Evolutionary conservation across 225 moss, liverwort and hornwort genomes (phyloP).

Genomic region (Physcomitrellopsis africana): DNA sequence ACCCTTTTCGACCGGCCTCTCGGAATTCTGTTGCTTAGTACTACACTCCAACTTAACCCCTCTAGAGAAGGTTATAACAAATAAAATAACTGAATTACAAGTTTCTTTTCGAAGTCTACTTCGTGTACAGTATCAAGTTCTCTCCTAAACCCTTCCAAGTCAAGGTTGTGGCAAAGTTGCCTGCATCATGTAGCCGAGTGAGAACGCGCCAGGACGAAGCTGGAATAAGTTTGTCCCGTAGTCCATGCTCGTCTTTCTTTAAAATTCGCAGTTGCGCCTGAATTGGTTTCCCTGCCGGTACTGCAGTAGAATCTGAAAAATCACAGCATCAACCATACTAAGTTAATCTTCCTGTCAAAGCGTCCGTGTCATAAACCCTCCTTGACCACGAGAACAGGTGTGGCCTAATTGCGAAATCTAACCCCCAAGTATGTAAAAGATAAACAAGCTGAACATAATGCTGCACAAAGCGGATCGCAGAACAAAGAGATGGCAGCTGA

Average conservation of each 20-base stretch:
- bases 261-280: slow-evolving; percentile 66
- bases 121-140: neutral
- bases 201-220: slow-evolving; percentile 85
- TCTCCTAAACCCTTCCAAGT: neutral
- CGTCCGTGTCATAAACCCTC: neutral
- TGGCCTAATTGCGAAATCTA: neutral
- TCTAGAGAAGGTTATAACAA: neutral
- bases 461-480: neutral
- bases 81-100: neutral
- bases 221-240: slow-evolving; percentile 78
- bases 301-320: slow-evolving; percentile 49
- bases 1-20: neutral
- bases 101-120: neutral
- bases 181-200: slow-evolving; percentile 69
- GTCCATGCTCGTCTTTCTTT: slow-evolving; percentile 71
- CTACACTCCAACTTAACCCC: neutral
- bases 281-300: slow-evolving; percentile 56
- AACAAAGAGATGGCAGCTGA: neutral
- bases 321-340: neutral
- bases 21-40: neutral
- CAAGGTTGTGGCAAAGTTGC: slow-evolving; percentile 32
- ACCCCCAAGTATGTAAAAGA: neutral
- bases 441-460: neutral
- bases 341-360: neutral
- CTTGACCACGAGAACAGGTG: no score